Evolutionary conservation across 2,329 filamentous ascomycete genomes (phyloP).

Genomic region (Grosmannia huntii): DNA sequence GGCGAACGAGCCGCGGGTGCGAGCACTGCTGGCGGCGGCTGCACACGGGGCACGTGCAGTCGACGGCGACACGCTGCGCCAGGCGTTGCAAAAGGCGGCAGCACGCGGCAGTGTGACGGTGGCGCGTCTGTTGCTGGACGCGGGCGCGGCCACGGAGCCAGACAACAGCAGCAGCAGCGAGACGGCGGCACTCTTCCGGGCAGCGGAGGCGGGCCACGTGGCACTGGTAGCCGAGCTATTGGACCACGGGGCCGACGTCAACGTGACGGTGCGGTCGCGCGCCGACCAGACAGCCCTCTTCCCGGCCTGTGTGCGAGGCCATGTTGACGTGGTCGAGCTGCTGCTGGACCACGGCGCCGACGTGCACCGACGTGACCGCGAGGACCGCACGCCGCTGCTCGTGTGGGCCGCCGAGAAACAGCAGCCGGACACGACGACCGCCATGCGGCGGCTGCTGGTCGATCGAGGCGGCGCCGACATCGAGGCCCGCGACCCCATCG

Average conservation of each 20-base stretch:
- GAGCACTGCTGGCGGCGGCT: constrained; percentile 23
- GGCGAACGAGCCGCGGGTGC: constrained; percentile 23
- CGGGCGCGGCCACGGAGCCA: constrained; percentile 24
- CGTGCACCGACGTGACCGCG: constrained; percentile 21
- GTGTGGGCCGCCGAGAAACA: constrained; percentile 22
- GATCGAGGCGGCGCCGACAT: constrained; percentile 18
- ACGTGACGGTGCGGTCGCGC: constrained; percentile 17
- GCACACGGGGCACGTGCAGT: constrained; percentile 19
- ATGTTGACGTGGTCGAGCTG: constrained; percentile 19
- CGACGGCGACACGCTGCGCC: constrained; percentile 24
- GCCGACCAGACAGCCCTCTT: constrained; percentile 24
- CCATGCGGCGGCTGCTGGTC: constrained; percentile 28
- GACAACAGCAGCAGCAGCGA: constrained; percentile 17
- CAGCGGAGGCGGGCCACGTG: constrained; percentile 24
- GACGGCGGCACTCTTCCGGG: constrained; percentile 23
- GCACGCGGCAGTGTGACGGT: constrained; percentile 23
- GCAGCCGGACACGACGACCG: constrained; percentile 14
- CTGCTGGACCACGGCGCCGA: constrained; percentile 22
- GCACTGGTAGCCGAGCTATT: constrained; percentile 22
- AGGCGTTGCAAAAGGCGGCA: constrained; percentile 24
- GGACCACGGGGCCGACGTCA: constrained; percentile 18
- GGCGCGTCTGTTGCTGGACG: constrained; percentile 23
- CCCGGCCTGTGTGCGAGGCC: constrained; percentile 21
- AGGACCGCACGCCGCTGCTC: constrained; percentile 24
- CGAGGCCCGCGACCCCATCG: constrained; percentile 30